Evolutionary conservation across 768 basidiomycete genomes (phyloP), one percentile per base, ranked within the genome.

Genomic region (Leccinum incarnatum): DNA sequence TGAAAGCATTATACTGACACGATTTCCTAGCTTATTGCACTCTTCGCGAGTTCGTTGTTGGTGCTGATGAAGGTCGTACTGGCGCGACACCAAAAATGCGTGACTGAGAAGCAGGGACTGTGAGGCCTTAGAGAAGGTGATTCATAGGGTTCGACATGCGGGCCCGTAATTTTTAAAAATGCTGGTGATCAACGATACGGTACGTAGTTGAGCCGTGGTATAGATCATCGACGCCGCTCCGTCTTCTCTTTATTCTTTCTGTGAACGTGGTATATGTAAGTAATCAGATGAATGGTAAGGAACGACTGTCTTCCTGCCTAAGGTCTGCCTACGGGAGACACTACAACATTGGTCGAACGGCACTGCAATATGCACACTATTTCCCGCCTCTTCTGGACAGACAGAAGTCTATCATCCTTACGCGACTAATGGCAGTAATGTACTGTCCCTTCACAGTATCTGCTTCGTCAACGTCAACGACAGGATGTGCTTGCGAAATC

Each of bases 171-270:
- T 27, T 27, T 27, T 7, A 27, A 2, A 34, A 34, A 32, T 32
- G 11, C 30, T 1, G 30, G 30, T 32, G 30, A 32, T 32, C 11
- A 32, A 32, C 30, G 37, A 17, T 40, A 8, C 37, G 37, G 17
- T 40, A 32, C 17, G 37, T 40, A n/a, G 40, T 40, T 21, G 14
- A 23, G 21, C 46, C 11, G 15, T 17, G 47, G 25, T 27, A 17
- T 48, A 15, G 15, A 27, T 21, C 6, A 47, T 27, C 12, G 15
- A 54, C 27, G n/a, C 15, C 34, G n/a, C 60, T 64, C 40, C 77
- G 73, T 57, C 80, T 70, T 58, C 66, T 74, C 68, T 82, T 82
- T 17, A 79, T 75, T 57, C 76, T 74, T 54, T 79, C 78, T 5
- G 70, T 74, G 11, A 81, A 68, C 50, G 29, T 27, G 27, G 27